Evolutionary conservation across 495 filamentous ascomycete species (phyloP), one percentile per base, ranked within the genome.

Genomic region (Sordaria brevicollis): DNA sequence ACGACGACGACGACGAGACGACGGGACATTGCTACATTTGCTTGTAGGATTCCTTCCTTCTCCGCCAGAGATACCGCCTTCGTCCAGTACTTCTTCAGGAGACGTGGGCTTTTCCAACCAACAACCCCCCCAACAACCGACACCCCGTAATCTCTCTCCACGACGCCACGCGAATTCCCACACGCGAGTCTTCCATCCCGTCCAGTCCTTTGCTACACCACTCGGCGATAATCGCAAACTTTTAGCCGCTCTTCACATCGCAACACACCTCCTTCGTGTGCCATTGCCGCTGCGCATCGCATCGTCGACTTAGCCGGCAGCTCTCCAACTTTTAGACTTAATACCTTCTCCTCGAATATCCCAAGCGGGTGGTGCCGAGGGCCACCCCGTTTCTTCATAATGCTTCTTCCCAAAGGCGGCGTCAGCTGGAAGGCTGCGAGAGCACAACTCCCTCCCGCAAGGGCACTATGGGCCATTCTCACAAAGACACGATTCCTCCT

Each of bases 391-490:
- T 71, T 75, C 71, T 69, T 73, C 75, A 68, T 69, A 66, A 85
- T 85, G 83, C 80, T 96, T 79, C 86, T 95, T 73, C 91, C 92
- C 67, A 96, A 96, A 81, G 91, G 91, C 80, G 92, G 92, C 80
- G 87, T 96, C 77, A 95, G 86, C 79, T 97, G 94, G 92, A 97
- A 97, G 84, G 91, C 93, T 73, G 89, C 96, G 68, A 90, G 86
- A 81, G 85, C 92, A 73, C 85, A 89, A 70, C 83, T 98, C 73
- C 94, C 94, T 4, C 93, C 93, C 70, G 89, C 90, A 73, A 87
- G 92, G 82, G 91, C 92, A 41, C 80, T 99, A 79, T 86, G 90
- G 79, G 83, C 91, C 66, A 86, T 93, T 75, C 78, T 97, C 65
- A 90, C 91, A 69, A 87, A 89, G 74, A 92, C 93, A 70, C 88